Base-by-base conservation (phyloP, 352 stramenopile genomes). In the Blastocystis sp. region DNA sequence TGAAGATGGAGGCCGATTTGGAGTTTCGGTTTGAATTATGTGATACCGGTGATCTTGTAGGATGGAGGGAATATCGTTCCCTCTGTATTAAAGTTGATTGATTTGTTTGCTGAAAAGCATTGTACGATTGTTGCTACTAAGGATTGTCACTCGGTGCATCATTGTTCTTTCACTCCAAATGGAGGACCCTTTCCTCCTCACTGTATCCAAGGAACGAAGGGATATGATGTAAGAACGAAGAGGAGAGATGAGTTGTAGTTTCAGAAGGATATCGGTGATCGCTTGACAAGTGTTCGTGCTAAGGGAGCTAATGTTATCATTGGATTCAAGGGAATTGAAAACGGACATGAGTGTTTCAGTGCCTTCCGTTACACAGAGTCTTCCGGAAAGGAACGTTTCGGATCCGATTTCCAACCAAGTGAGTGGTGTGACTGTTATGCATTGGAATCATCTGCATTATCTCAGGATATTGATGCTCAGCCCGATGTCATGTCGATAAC, bases 1-100 rank as follows among this genome's bases (percentile, higher is more conserved):
- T 24, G 62, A 88, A 30, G 77, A 88, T 37, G 77, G 77, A 13
- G 77, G 77, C 76, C 58, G 77, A 30, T 88, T 88, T 78, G 77
- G 77, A 27, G 77, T 88, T 19, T 44, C 33, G 6, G 77, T 88
- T 54, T 22, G n/a, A 42, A 19, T 68, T 42, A 42, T 22, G 19
- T 3, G 33, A 27, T 11, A 30, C 22, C 11, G 13, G 22, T 27
- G 3, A 44, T 40, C 15, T 27, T 11, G 73, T 88, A 88, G 77
- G 84, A 90, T 68, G 84, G 84, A 79, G 73, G 89, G n/a, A 78
- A 90, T 24, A 89, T 78, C 78, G 53, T 90, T 54, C 58, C 84
- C n/a, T 57, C 30, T 0, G 76, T 89, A 19, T 9, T 57, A 17
- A 17, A 57, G 40, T 48, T 90, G 73, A 90, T 90, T 35, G 53